Evolutionary conservation across 331 rosid species (phyloP), one percentile per base, ranked within the genome.

Genomic region (Rosa hybrid): DNA sequence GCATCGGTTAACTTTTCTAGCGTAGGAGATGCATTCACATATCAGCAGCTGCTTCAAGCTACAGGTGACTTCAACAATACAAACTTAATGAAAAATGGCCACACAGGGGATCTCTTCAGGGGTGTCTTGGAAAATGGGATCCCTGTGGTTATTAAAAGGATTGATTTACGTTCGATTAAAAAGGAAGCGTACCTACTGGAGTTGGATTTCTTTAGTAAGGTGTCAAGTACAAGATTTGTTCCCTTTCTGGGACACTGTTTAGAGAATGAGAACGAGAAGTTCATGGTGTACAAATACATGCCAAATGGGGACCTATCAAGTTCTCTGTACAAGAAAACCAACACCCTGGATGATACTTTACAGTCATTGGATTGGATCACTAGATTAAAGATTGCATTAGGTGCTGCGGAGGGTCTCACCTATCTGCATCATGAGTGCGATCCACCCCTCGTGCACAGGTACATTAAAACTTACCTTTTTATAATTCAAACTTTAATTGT

Each of bases 311-410:
- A 96, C 89, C 86, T 96, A 87, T 90, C 94, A 62, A 85, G 84
- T 86, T 87, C 96, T 72, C 85, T 96, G 79, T 85, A 60, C 87
- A 88, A 84, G 87, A 89, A 89, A 68, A 76, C 82, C 57, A 79
- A 81, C 54, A 76, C 90, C 11, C 88, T 88, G 56, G 97, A 91
- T 78, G 96, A 89, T 42, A 72, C 83, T 54, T 88, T 85, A 86
- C 93, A 89, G 87, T 96, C 99, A 18, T 81, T 93, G 87, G 99
- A 96, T 87, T 96, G 98, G 98, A 93, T 93, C 78, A 96, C 97
- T 46, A 96, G 99, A 84, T 85, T 96, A 72, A 96, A 96, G 89
- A 91, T 96, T 76, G 97, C 99, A 54, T 88, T 86, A 49, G 99
- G 99, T 81, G 91, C 88, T 18, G 98, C 99, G 4, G 99, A 96